Conservation (phyloP, 2,329 filamentous ascomycete genomes). For the Hirsutella thompsonii region DNA sequence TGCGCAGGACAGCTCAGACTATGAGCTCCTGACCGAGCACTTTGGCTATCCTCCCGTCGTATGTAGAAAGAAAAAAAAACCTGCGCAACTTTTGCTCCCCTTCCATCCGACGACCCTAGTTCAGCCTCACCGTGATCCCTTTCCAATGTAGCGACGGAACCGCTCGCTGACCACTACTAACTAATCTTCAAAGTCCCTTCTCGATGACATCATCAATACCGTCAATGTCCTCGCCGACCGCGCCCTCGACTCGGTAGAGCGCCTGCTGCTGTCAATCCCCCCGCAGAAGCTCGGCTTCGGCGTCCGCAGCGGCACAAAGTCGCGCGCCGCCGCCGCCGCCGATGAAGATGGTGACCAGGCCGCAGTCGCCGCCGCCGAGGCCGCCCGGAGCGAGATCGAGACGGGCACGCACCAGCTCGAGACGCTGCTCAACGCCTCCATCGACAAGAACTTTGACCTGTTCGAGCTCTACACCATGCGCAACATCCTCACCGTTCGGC, state of each 20-base stretch:
- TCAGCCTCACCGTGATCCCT: no score
- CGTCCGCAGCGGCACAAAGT: neutral
- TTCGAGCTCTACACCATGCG: constrained; percentile 83
- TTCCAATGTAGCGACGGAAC: no score
- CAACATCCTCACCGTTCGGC: constrained; percentile 62
- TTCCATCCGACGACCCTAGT: no score
- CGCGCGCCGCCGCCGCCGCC: neutral
- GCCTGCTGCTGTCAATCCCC: constrained; percentile 60
- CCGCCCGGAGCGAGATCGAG: constrained; percentile 58
- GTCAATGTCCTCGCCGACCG: constrained; percentile 89
- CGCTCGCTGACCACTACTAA: neutral
- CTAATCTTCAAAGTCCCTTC: constrained; percentile 52
- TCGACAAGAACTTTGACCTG: constrained; percentile 76
- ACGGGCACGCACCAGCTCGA: constrained; percentile 77
- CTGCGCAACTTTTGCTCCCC: neutral
- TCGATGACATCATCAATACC: constrained; percentile 96
- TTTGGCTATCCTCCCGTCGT: constrained; percentile 90
- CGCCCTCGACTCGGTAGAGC: constrained; percentile 78
- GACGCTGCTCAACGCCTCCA: constrained; percentile 66
- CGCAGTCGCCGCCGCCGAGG: constrained; percentile 27
- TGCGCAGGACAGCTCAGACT: constrained; percentile 31
- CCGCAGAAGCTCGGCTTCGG: constrained; percentile 70
- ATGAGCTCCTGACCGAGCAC: constrained; percentile 80
- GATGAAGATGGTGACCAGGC: no score
- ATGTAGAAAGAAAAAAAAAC: no score